Base-by-base conservation (phyloP, 1,284 basidiomycete genomes). In the Ustilago lituana region DNA sequence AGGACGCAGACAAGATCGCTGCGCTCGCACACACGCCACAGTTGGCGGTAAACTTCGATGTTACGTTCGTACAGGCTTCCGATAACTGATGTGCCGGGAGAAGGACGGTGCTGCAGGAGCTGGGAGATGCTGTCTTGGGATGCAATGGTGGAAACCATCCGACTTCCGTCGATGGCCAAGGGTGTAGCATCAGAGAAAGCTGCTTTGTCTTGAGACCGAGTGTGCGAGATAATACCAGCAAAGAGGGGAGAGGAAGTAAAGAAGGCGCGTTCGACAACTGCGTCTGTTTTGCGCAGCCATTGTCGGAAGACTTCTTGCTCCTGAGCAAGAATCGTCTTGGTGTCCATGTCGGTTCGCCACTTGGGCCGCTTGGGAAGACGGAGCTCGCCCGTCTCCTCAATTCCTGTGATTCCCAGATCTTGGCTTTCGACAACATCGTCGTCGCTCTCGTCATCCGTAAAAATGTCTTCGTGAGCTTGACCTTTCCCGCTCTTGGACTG, bases 1-100 rank as follows among this genome's bases (percentile, higher is more conserved):
- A 95, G 87, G 47, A 94, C 86, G 51, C 94, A 87, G 11, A 95
- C 84, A 71, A 94, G 90, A 62, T 92, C 87, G 1, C 91, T 91
- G 58, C 86, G 89, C 24, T 77, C 74, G 45, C 63, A 59, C 3
- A 77, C 74, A 22, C 74, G 59, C 74, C 74, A 77, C 3, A 77
- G 70, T 48, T 77, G 74, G 9, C 68, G 66, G 29, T 68, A 75
- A 4, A 77, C 74, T 39, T 69, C 69, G 36, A 77, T 58, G 44
- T 77, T 77, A 45, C 74, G 65, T 36, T 77, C 74, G 63, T 70
- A 74, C 20, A 90, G 89, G 0, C 90, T 89, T 1, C 89, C 87
- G 31, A 9, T 56, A 41, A 74, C 44, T 9, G 87, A 87, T 85
- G 89, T 87, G 22, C 71, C 71, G 5, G 78, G 73, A 35, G 74